phyloP scores from a whole-genome alignment of 2,329 filamentous ascomycete species.

The Raffaelea albimanens region DNA sequence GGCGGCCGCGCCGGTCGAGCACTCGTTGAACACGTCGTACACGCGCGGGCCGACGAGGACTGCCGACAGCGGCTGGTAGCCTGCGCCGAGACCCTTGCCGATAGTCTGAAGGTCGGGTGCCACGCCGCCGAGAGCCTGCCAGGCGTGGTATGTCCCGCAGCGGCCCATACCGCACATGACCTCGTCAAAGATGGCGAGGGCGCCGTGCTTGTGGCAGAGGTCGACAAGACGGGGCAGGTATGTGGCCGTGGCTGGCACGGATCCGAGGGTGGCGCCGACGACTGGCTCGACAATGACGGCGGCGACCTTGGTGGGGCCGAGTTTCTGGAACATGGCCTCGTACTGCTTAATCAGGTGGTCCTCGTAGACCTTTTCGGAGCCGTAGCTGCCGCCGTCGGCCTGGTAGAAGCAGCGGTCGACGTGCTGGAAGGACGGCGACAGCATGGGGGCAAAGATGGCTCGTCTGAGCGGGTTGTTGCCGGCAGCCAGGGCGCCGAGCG shows the following conservation, averaged over 20 bases:
- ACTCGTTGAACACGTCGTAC: slow-evolving; percentile 29
- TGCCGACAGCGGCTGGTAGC: slow-evolving; percentile 52
- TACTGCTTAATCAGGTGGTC: too few species aligned
- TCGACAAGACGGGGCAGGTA: too few species aligned
- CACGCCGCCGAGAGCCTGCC: slow-evolving; percentile 45
- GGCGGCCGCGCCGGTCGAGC: slow-evolving; percentile 15
- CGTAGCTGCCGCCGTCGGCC: too few species aligned
- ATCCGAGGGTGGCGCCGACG: too few species aligned
- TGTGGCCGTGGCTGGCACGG: too few species aligned
- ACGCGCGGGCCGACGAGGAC: slow-evolving; percentile 47
- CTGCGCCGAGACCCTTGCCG: slow-evolving; percentile 57
- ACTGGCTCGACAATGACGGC: too few species aligned
- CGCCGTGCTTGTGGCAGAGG: slow-evolving; percentile 64
- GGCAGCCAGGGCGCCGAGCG: too few species aligned
- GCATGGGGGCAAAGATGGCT: slow-evolving; percentile 28
- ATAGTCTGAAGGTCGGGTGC: slow-evolving; percentile 54
- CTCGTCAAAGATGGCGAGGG: slow-evolving; percentile 71
- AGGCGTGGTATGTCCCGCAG: slow-evolving; percentile 50
- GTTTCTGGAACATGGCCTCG: too few species aligned
- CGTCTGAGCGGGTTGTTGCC: slow-evolving; percentile 83
- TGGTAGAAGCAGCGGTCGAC: too few species aligned
- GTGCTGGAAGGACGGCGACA: too few species aligned
- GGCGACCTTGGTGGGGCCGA: too few species aligned
- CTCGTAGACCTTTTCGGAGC: too few species aligned
- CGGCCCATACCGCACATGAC: slow-evolving; percentile 62